Base-by-base conservation (phyloP, 495 filamentous ascomycete genomes). In the Cercophora scortea region DNA sequence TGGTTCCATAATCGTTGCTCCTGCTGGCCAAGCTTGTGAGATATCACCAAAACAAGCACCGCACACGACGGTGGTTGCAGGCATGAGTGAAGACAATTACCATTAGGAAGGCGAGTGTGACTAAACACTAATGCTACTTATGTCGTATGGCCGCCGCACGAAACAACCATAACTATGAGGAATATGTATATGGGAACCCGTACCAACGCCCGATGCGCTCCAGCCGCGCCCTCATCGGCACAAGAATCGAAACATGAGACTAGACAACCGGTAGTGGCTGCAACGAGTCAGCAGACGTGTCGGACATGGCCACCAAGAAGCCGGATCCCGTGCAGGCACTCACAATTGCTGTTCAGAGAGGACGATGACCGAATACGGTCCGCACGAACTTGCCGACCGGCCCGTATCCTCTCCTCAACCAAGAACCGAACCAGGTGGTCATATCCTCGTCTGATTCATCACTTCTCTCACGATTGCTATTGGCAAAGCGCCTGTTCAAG, bases 221-320 rank as follows among this genome's bases (percentile, higher is more conserved):
- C 39, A 49, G 41, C 3, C 41, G 47, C 19, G 47, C 34, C 36
- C 47, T 49, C 15, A 32, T 32, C 47, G 17, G 40, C 8, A 49
- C 13, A 40, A 49, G 19, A 16, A 51, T 16, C 49, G 49, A 25
- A 32, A 19, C 50, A 19, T 39, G 50, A 45, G 32, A 52, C 32
- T 25, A 4, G 25, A 9, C n/a, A 13, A 12, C 46, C 32, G 46
- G 32, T 25, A 32, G 35, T 25, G 16, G 47, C 38, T 7, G 16
- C 34, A 40, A 16, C 10, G 36, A 18, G 15, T 40, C 36, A 38
- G 36, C 36, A 10, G 9, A 2, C 36, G 10, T 8, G 7, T 38
- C 10, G 13, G 10, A 13, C 7, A 8, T 38, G 7, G 35, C 47
- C 34, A 49, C 15, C 35, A 49, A n/a, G 40, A 49, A 8, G 16